phyloP scores from a whole-genome alignment of 306 rosid species.

The Gillenia trifoliata region DNA sequence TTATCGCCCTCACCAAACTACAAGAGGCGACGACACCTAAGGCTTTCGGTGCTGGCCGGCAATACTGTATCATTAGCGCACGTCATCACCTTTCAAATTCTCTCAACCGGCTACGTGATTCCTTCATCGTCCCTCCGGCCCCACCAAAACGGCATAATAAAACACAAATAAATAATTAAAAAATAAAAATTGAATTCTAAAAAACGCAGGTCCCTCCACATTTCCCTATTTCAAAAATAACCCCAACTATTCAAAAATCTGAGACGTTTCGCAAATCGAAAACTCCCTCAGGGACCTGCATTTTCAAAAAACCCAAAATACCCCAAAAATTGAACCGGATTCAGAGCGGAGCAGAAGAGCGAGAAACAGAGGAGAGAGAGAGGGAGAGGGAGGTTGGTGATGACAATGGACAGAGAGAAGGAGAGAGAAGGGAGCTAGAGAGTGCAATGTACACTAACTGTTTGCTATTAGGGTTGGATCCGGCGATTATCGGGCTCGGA shows the following conservation, averaged over 20 bases:
- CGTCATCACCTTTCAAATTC: constrained; percentile 29
- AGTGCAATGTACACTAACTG: constrained; percentile 99
- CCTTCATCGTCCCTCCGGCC: constrained; percentile 5
- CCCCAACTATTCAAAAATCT: constrained; percentile 29
- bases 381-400: constrained; percentile 34
- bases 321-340: constrained; percentile 16
- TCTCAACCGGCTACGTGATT: constrained; percentile 13
- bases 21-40: neutral
- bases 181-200: neutral
- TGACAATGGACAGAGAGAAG: constrained; percentile 99
- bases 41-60: constrained; percentile 33
- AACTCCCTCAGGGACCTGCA: constrained; percentile 25
- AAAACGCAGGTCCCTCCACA: neutral
- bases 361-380: constrained; percentile 18
- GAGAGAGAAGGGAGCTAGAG: constrained; percentile 98
- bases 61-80: neutral
- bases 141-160: neutral
- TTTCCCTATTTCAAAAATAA: neutral
- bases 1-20: neutral
- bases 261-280: constrained; percentile 19
- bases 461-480: constrained; percentile 93
- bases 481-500: constrained; percentile 84
- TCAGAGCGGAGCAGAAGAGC: constrained; percentile 20
- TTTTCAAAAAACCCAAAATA: constrained; percentile 8
- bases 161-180: neutral